Conservation (phyloP, 2,329 filamentous ascomycete genomes). For the Arthrobotrys sphaeroides region DNA sequence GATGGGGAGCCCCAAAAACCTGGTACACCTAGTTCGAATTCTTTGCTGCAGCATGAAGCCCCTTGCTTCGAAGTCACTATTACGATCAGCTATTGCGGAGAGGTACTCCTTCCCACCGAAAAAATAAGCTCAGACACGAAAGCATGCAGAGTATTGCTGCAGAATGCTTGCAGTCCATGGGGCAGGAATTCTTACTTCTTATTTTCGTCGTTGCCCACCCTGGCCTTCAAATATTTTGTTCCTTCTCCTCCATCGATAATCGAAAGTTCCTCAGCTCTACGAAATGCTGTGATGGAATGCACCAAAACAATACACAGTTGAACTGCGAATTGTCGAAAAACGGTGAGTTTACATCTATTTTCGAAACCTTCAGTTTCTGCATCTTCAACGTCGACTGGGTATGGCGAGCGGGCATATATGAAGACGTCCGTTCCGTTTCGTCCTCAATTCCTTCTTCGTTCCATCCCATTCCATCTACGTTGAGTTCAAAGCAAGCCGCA, state of each 20-base stretch:
- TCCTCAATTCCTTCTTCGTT: constrained; percentile 51
- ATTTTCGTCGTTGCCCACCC: constrained; percentile 51
- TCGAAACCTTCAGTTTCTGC: constrained; percentile 18
- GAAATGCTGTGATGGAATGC: constrained; percentile 54
- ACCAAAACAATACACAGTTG: constrained; percentile 48
- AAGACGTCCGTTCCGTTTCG: constrained; percentile 53
- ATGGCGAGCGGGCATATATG: constrained; percentile 37
- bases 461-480: constrained; percentile 54
- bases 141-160: constrained; percentile 53
- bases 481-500: constrained; percentile 53
- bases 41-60: constrained; percentile 46
- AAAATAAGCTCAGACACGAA: constrained; percentile 54
- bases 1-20: constrained; percentile 35
- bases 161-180: constrained; percentile 48
- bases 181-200: constrained; percentile 51
- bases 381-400: constrained; percentile 35
- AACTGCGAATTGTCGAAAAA: constrained; percentile 41
- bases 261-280: constrained; percentile 53
- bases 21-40: constrained; percentile 51
- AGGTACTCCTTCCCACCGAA: constrained; percentile 49
- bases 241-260: constrained; percentile 53
- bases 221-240: constrained; percentile 53
- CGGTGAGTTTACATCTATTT: constrained; percentile 49
- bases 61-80: constrained; percentile 53
- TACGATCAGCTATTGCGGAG: constrained; percentile 40